Conservation (phyloP, 805 yeast genomes). For the Candida ponderosae region DNA sequence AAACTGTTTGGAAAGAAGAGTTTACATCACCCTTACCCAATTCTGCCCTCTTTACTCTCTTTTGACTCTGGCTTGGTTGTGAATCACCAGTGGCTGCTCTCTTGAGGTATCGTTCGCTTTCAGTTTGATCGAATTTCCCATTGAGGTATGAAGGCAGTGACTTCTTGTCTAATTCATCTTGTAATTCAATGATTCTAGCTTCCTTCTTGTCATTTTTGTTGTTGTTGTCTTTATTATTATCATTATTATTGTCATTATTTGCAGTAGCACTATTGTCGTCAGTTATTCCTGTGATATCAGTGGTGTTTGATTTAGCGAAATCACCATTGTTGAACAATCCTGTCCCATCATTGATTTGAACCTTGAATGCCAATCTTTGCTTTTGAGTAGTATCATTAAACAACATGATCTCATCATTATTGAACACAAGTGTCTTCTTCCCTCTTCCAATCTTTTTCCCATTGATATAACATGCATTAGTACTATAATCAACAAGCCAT, state of each 20-base stretch:
- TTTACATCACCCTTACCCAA: conserved; percentile 20
- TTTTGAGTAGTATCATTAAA: conserved; percentile 51
- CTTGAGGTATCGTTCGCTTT: neutral
- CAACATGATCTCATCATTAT: conserved; percentile 60
- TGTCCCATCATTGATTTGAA: conserved; percentile 49
- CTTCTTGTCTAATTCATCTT: conserved; percentile 11
- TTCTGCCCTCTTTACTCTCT: conserved; percentile 18
- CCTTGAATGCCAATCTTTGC: conserved; percentile 45
- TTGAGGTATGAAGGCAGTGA: conserved; percentile 2
- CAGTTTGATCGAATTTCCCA: neutral
- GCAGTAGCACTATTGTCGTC: no score
- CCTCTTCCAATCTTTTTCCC: conserved; percentile 51
- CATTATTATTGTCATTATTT: no score
- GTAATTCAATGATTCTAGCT: conserved; percentile 1
- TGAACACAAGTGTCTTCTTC: conserved; percentile 48
- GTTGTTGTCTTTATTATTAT: no score
- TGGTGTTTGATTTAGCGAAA: no score
- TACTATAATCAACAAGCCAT: conserved; percentile 74
- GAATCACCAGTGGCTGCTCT: neutral
- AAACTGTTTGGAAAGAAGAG: conserved; percentile 13
- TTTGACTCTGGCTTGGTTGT: neutral
- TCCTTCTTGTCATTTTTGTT: neutral
- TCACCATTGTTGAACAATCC: conserved; percentile 53
- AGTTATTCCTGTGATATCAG: no score
- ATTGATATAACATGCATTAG: conserved; percentile 74